phyloP scores from a whole-genome alignment of 1,284 basidiomycete species.

The Ganoderma resinaceum region DNA sequence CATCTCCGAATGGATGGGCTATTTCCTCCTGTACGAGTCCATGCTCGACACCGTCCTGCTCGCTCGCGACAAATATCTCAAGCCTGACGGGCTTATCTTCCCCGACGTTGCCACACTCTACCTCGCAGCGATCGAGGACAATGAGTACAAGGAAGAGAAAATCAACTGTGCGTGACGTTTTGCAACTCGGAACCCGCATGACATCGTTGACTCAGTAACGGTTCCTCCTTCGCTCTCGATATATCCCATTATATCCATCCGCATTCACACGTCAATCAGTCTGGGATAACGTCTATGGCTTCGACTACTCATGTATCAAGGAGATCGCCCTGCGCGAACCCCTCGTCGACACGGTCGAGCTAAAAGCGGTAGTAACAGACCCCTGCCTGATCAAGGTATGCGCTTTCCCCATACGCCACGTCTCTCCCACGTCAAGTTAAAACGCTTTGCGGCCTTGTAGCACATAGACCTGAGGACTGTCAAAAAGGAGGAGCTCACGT shows the following conservation, averaged over 20 bases:
- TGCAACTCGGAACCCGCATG: not conserved
- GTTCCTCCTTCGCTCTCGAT: not conserved
- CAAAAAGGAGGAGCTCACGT: slow-evolving; percentile 95
- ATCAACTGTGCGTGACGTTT: slow-evolving; percentile 83
- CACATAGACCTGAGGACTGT: slow-evolving; percentile 92
- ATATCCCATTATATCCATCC: not conserved
- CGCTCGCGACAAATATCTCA: slow-evolving; percentile 96
- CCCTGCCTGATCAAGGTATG: slow-evolving; percentile 86
- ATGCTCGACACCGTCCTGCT: slow-evolving; percentile 99
- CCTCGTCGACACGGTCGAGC: slow-evolving; percentile 96
- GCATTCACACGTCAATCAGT: slow-evolving; percentile 55
- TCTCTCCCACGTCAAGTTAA: not conserved
- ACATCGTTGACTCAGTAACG: not conserved
- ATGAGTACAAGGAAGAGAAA: slow-evolving; percentile 99
- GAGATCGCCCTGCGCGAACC: slow-evolving; percentile 98
- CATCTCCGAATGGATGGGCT: slow-evolving; percentile 99
- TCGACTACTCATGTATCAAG: slow-evolving; percentile 99
- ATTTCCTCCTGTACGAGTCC: slow-evolving; percentile 96
- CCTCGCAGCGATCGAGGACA: slow-evolving; percentile 97
- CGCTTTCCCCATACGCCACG: slow-evolving; percentile 5
- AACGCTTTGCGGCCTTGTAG: slow-evolving; percentile 44
- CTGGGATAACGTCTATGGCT: slow-evolving; percentile 99
- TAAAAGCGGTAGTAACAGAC: slow-evolving; percentile 91
- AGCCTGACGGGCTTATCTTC: slow-evolving; percentile 92
- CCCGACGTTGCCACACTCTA: slow-evolving; percentile 95